phyloP scores from a whole-genome alignment of 805 yeast species.

The Candida berthetii region DNA sequence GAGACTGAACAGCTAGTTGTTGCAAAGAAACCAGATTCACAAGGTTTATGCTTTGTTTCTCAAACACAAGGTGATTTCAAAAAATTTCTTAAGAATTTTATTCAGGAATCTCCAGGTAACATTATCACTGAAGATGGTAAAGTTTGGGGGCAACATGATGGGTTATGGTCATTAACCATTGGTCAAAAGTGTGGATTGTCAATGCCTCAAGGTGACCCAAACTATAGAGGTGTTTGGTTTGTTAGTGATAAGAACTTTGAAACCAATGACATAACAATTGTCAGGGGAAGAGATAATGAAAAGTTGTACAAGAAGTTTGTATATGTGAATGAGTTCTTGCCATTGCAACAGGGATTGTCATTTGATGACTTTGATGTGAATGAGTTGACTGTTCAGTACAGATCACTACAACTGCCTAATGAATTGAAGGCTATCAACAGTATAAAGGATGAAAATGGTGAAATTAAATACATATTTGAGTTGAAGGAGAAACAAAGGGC shows the following conservation, averaged over 20 bases:
- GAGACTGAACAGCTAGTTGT: slow-evolving; percentile 43
- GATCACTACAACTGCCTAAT: slow-evolving; percentile 67
- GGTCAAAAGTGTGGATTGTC: slow-evolving; percentile 80
- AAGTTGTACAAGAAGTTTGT: slow-evolving; percentile 43
- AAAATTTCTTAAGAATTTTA: slow-evolving; percentile 68
- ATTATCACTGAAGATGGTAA: slow-evolving; percentile 71
- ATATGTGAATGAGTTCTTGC: slow-evolving; percentile 30
- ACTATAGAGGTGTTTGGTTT: slow-evolving; percentile 77
- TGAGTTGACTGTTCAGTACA: slow-evolving; percentile 48
- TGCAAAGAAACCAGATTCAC: slow-evolving; percentile 86
- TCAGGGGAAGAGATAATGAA: slow-evolving; percentile 57
- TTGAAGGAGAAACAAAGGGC: slow-evolving; percentile 53
- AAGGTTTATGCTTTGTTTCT: slow-evolving; percentile 88
- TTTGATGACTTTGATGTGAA: slow-evolving; percentile 1
- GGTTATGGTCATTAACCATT: slow-evolving; percentile 92
- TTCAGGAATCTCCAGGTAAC: slow-evolving; percentile 69
- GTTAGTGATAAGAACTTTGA: slow-evolving; percentile 63
- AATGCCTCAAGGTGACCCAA: slow-evolving; percentile 86
- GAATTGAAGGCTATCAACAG: slow-evolving; percentile 21
- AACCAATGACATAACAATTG: slow-evolving; percentile 74
- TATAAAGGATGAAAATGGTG: slow-evolving; percentile 6
- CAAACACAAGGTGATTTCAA: slow-evolving; percentile 56
- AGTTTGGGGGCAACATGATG: slow-evolving; percentile 77
- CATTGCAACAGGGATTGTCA: slow-evolving; percentile 4
- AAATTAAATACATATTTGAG: slow-evolving; percentile 23